Evolutionary conservation across 148 eudicot genomes (phyloP), one percentile per base, ranked within the genome.

Genomic region (Hydrangea macrophylla): DNA sequence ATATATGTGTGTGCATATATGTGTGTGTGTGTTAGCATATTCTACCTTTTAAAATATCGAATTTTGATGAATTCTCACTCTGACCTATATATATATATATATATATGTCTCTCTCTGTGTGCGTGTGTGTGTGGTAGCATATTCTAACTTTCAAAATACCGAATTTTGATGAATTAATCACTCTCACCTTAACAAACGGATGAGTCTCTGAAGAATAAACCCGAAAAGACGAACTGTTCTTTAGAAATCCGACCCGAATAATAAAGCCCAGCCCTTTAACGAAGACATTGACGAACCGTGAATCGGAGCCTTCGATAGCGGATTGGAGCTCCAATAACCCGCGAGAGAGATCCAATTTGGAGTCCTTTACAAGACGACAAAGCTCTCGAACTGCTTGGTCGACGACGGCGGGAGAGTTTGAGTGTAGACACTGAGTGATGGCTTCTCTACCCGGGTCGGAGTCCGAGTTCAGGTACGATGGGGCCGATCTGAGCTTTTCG

Each of bases 341-440:
- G 22, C 37, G 36, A 37, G 77, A 58, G 36, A 78, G 53, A 25
- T 81, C 86, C 35, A 90, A 58, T 45, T 73, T 73, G 18, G 82
- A 78, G 70, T 84, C 79, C 59, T 58, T 78, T 1, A 87, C 96
- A 39, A 94, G 85, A 24, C 88, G 87, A 73, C 97, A 94, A 2
- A 90, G 74, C 71, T 90, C 88, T 5, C 88, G 88, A 17, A 89
- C 87, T 1, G 98, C 79, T 61, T 90, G 98, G 70, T 94, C 97
- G 69, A 94, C 86, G 12, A 94, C 92, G 68, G 89, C 69, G 17
- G 90, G 60, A 45, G 96, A 88, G 26, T 76, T 17, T 35, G 97
- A 88, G 65, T 63, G 77, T 59, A 90, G 92, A 70, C 92, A 88
- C 45, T 70, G 86, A 18, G 86, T 65, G 73, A 94, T 73, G 48